These are phyloP conservation scores for Euphorbia pulcherrima DNA, from an alignment of 345 rosid genomes.

Conservation along the genomic window DNA sequence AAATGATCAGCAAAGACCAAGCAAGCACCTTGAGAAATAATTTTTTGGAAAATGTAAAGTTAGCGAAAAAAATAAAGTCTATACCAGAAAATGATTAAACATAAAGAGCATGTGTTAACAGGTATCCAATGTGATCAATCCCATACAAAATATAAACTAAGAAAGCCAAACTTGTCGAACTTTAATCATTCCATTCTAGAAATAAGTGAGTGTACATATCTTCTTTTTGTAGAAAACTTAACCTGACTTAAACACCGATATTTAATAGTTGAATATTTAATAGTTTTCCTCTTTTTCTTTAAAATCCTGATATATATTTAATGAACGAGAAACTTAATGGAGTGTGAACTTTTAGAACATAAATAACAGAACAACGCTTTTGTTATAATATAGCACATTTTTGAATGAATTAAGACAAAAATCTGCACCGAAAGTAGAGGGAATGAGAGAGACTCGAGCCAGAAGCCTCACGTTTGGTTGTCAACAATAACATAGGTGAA, in stretches of 20 bases:
- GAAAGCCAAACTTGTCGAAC: not conserved
- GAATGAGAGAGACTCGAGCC: not conserved
- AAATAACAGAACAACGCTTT: too few relatives aligned
- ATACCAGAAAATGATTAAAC: not conserved
- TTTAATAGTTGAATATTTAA: not conserved
- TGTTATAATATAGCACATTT: not conserved
- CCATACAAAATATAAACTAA: not conserved
- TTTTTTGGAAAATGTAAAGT: not conserved
- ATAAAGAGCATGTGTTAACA: not conserved
- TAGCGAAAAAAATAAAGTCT: not conserved
- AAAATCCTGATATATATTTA: too few relatives aligned
- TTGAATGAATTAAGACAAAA: not conserved
- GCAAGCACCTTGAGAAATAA: not conserved
- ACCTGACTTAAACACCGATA: not conserved
- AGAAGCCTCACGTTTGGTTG: slow-evolving; percentile 58
- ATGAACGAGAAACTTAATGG: too few relatives aligned
- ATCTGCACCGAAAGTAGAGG: too few relatives aligned
- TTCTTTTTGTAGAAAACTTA: not conserved
- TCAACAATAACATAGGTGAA: slow-evolving; percentile 85
- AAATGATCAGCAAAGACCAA: not conserved
- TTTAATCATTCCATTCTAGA: too few relatives aligned
- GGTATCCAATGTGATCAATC: not conserved
- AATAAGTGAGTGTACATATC: too few relatives aligned
- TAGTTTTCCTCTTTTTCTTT: not conserved
- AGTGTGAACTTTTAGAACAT: too few relatives aligned